Conservation (phyloP, 1,284 basidiomycete genomes). For the Fomitopsis pinicola region DNA sequence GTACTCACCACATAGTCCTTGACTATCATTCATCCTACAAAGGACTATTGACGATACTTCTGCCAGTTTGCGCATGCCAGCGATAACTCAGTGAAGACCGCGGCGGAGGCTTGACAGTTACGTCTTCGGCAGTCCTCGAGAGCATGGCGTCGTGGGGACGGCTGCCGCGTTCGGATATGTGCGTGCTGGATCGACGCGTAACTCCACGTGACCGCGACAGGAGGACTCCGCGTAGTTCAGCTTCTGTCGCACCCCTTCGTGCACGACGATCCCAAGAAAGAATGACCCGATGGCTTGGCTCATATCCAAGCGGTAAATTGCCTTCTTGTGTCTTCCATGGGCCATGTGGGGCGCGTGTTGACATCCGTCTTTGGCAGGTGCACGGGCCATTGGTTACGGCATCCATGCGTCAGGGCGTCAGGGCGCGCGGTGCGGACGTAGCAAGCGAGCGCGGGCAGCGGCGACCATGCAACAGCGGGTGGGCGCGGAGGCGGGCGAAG, state of each 20-base stretch:
- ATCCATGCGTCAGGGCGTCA: background rate
- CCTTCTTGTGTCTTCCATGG: background rate
- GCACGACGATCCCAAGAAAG: background rate
- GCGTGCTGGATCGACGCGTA: background rate
- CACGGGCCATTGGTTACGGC: background rate
- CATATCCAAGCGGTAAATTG: background rate
- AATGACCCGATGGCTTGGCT: background rate
- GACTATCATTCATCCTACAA: too few relatives aligned
- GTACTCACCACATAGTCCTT: too few relatives aligned
- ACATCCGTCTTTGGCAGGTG: background rate
- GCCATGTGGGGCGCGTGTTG: background rate
- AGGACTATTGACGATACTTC: too few relatives aligned
- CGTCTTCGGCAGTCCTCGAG: background rate
- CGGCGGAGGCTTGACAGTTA: too few relatives aligned
- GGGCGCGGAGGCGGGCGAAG: background rate
- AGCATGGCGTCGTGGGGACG: background rate
- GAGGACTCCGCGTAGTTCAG: background rate
- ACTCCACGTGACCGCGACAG: background rate
- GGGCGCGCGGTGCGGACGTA: background rate
- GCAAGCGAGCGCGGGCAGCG: background rate
- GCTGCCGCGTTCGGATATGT: background rate
- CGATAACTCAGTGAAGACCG: too few relatives aligned
- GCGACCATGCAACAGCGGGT: background rate
- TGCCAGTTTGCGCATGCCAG: too few relatives aligned
- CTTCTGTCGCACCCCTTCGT: background rate